Evolutionary conservation across 2,329 filamentous ascomycete species (phyloP).

Genomic region (Cryphonectria carpinicola): DNA sequence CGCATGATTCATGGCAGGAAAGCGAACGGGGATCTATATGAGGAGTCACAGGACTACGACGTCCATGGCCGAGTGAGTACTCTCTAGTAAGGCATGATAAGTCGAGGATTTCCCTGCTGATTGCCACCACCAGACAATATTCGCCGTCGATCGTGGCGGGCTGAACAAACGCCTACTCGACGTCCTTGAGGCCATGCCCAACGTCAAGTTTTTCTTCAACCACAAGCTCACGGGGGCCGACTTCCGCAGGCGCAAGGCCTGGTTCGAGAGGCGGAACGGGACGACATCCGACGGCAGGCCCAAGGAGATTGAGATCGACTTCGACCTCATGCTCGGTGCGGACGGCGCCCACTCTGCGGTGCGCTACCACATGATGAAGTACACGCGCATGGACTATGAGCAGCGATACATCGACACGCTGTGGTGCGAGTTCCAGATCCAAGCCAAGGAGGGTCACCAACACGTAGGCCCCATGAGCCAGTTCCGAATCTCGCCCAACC

Average conservation of each 20-base stretch:
- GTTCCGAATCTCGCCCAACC: slow-evolving; percentile 86
- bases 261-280: slow-evolving; percentile 71
- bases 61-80: slow-evolving; percentile 75
- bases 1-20: slow-evolving; percentile 89
- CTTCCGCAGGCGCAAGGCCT: slow-evolving; percentile 77
- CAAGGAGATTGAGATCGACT: slow-evolving; percentile 78
- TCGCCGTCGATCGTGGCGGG: slow-evolving; percentile 80
- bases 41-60: slow-evolving; percentile 88
- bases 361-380: slow-evolving; percentile 96
- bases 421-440: slow-evolving; percentile 94
- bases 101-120: background rate
- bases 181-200: slow-evolving; percentile 79
- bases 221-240: slow-evolving; percentile 93
- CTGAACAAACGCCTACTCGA: slow-evolving; percentile 86
- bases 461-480: slow-evolving; percentile 42
- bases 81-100: too few species aligned
- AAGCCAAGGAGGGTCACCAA: slow-evolving; percentile 46
- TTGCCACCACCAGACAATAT: slow-evolving; percentile 64
- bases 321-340: slow-evolving; percentile 91
- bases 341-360: slow-evolving; percentile 94
- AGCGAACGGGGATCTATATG: slow-evolving; percentile 68
- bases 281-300: slow-evolving; percentile 48
- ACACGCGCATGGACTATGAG: slow-evolving; percentile 82
- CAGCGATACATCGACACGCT: slow-evolving; percentile 96
- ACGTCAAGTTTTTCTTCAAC: slow-evolving; percentile 90